phyloP scores from a whole-genome alignment of 768 basidiomycete genomes.

The Lactarius indigo region DNA sequence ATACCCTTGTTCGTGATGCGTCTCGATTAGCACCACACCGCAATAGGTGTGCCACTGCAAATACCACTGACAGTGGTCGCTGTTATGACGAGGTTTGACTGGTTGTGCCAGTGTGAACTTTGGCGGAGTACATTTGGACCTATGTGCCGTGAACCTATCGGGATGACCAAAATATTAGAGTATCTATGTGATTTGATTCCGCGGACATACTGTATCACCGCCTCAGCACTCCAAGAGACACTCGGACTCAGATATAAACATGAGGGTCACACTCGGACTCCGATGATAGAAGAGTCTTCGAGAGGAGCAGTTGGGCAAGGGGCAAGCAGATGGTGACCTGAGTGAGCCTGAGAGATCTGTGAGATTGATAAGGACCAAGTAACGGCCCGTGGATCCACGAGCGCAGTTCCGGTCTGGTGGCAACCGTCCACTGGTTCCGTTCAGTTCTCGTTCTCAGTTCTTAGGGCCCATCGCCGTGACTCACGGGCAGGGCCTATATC shows the following conservation, averaged over 20 bases:
- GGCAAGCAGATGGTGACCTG: not conserved
- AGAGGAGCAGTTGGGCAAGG: not conserved
- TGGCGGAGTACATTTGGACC: not conserved
- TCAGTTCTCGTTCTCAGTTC: not conserved
- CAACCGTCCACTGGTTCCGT: conserved; percentile 2
- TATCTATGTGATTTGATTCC: not conserved
- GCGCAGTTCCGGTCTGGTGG: conserved; percentile 13
- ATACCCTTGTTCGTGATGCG: not conserved
- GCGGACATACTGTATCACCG: not conserved
- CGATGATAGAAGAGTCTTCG: not conserved
- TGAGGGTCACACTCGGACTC: not conserved
- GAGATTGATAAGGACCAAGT: not conserved
- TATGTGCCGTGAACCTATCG: not conserved
- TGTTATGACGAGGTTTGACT: not conserved
- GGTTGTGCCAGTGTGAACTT: not conserved
- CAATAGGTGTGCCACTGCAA: not conserved
- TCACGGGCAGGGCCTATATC: conserved; percentile 12
- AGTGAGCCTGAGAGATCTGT: not conserved
- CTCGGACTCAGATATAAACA: not conserved
- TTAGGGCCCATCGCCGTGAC: conserved; percentile 1
- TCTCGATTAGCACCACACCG: not conserved
- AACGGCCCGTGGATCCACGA: not conserved
- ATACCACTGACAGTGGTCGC: not conserved
- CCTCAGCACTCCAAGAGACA: too few species aligned
- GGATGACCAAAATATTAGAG: not conserved